These are phyloP conservation scores for Malassezia equina DNA, from an alignment of 1,284 basidiomycete genomes.

Conservation along the genomic window DNA sequence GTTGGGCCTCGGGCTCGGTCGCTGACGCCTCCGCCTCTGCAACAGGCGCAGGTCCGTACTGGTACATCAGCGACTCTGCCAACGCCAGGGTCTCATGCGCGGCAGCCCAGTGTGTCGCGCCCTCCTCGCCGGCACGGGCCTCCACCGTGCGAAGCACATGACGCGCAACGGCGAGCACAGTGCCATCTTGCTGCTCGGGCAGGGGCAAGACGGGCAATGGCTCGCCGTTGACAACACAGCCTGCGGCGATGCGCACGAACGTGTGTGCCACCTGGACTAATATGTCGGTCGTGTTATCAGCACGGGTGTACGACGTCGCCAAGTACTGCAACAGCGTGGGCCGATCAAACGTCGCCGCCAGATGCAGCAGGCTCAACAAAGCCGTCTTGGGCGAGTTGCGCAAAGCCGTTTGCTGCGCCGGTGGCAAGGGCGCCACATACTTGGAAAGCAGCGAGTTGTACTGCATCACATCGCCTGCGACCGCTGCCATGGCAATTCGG, in stretches of 20 bases:
- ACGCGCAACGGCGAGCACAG: slow-evolving; percentile 3
- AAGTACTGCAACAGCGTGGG: slow-evolving; percentile 9
- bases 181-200: not conserved
- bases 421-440: slow-evolving; percentile 2
- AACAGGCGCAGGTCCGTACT: not conserved
- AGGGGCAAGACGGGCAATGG: slow-evolving; percentile 5
- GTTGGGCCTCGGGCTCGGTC: not conserved
- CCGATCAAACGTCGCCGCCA: slow-evolving; percentile 4
- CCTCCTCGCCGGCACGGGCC: not conserved
- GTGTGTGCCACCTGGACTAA: slow-evolving; percentile 6
- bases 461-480: slow-evolving; percentile 1
- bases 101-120: not conserved
- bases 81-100: slow-evolving; percentile 1
- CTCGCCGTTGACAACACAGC: not conserved
- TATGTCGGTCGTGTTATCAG: slow-evolving; percentile 1
- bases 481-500: slow-evolving; percentile 9
- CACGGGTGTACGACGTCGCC: not conserved
- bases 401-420: not conserved
- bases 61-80: not conserved
- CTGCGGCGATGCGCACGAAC: slow-evolving; percentile 6
- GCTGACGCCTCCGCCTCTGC: not conserved
- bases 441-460: slow-evolving; percentile 10
- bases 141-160: not conserved
- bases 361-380: slow-evolving; percentile 10
- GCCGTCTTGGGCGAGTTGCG: slow-evolving; percentile 8